Evolutionary conservation across 495 filamentous ascomycete genomes (phyloP).

Genomic region (Friedmanniomyces endolithicus): DNA sequence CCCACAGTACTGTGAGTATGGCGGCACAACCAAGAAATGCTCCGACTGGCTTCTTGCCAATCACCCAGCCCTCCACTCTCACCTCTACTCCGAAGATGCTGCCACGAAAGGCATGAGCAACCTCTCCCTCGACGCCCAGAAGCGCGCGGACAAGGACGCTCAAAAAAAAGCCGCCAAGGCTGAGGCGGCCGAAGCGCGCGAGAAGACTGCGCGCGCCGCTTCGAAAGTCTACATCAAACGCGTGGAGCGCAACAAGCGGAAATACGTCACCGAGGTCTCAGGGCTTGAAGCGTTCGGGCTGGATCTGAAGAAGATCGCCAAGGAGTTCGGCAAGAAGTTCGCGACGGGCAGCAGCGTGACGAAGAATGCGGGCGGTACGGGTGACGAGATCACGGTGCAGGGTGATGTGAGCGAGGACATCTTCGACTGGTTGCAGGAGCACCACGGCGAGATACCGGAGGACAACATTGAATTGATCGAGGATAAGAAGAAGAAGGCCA

Average conservation of each 20-base stretch:
- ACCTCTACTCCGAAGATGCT: constrained; percentile 78
- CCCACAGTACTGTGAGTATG: constrained; percentile 89
- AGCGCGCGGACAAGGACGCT: constrained; percentile 86
- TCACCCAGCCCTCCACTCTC: constrained; percentile 57
- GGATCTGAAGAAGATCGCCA: constrained; percentile 85
- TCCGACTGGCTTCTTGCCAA: constrained; percentile 81
- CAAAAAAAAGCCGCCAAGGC: constrained; percentile 92
- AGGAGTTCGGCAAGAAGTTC: constrained; percentile 84
- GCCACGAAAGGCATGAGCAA: constrained; percentile 68
- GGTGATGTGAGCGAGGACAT: constrained; percentile 94
- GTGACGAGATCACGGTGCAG: constrained; percentile 95
- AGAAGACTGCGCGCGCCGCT: constrained; percentile 60
- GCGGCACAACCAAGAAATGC: constrained; percentile 94
- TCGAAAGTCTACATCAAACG: constrained; percentile 86
- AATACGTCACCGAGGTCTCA: constrained; percentile 81
- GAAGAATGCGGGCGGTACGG: constrained; percentile 60
- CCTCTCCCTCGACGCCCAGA: constrained; percentile 77
- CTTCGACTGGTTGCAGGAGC: constrained; percentile 75
- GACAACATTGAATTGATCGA: constrained; percentile 90
- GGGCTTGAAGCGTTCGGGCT: constrained; percentile 82
- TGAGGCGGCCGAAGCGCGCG: constrained; percentile 64
- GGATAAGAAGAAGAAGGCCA: constrained; percentile 78
- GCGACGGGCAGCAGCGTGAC: constrained; percentile 90
- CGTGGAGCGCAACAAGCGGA: constrained; percentile 94
- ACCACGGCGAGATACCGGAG: constrained; percentile 72